Evolutionary conservation across 2,329 filamentous ascomycete genomes (phyloP).

Genomic region (Akanthomyces dipterigenus): DNA sequence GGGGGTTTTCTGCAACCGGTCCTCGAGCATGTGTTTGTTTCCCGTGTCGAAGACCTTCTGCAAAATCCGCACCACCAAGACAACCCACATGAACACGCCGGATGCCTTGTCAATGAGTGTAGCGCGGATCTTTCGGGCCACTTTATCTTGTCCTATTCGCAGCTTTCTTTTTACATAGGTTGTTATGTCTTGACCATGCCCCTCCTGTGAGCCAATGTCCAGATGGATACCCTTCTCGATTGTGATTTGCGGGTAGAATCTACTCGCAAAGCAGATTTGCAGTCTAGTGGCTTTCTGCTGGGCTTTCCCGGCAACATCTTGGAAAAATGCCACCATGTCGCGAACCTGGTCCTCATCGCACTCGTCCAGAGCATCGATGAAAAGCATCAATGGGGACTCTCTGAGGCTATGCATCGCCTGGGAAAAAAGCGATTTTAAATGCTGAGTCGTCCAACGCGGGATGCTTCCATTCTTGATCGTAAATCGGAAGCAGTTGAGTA

Average conservation of each 20-base stretch:
- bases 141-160: not conserved
- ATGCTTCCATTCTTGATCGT: not conserved
- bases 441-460: not conserved
- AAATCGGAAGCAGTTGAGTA: not conserved
- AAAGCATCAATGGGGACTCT: constrained; percentile 16
- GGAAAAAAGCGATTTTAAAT: not conserved
- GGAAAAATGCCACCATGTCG: constrained; percentile 36
- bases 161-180: constrained; percentile 16
- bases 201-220: constrained; percentile 19
- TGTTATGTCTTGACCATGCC: constrained; percentile 20
- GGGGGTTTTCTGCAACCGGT: constrained; percentile 29
- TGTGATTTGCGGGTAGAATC: constrained; percentile 40
- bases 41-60: constrained; percentile 28
- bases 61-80: constrained; percentile 31
- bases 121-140: not conserved
- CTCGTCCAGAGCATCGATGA: constrained; percentile 42
- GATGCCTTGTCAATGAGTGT: constrained; percentile 31
- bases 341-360: constrained; percentile 35
- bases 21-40: constrained; percentile 16
- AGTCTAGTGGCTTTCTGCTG: constrained; percentile 15
- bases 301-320: constrained; percentile 26
- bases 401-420: not conserved
- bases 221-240: constrained; percentile 22
- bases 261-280: constrained; percentile 37
- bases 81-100: constrained; percentile 40